Percentiles rank a stretch among this genome's conserved stretches.
Conservation (phyloP, 768 basidiomycete species). For the Tricholoma bakamatsutake region DNA sequence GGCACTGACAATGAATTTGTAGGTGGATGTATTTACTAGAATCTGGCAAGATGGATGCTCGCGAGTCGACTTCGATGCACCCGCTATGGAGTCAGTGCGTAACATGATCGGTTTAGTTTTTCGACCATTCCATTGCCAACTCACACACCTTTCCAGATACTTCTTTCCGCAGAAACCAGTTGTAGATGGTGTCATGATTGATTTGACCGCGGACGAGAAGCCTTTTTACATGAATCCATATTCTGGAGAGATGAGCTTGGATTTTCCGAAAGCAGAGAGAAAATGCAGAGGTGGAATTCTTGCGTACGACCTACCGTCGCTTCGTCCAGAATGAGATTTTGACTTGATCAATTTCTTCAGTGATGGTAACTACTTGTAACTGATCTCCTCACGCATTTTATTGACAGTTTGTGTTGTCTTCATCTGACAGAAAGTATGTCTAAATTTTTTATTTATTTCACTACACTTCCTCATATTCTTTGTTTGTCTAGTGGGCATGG, state of each 20-base stretch:
- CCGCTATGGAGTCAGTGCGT: constrained; percentile 91
- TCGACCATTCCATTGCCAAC: constrained; percentile 10
- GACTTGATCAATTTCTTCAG: background rate
- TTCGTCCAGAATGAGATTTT: constrained; percentile 13
- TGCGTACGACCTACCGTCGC: constrained; percentile 49
- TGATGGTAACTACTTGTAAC: constrained; percentile 10
- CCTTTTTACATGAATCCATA: constrained; percentile 88
- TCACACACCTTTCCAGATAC: constrained; percentile 44
- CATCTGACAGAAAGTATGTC: constrained; percentile 17
- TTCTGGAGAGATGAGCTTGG: constrained; percentile 82
- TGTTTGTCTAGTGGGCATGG: constrained; percentile 74
- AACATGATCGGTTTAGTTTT: constrained; percentile 1
- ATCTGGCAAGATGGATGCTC: constrained; percentile 61
- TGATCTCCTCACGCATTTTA: background rate
- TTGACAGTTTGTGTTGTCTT: background rate
- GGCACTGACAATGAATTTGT: background rate
- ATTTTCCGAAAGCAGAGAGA: constrained; percentile 76
- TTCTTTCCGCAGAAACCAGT: constrained; percentile 58
- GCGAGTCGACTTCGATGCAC: constrained; percentile 73
- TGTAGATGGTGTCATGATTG: constrained; percentile 50
- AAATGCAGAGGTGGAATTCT: constrained; percentile 84
- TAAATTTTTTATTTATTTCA: constrained; percentile 1
- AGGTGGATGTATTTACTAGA: constrained; percentile 95
- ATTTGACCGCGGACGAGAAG: constrained; percentile 74
- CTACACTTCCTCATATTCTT: constrained; percentile 3